Evolutionary conservation across 768 basidiomycete species (phyloP).

Genomic region (Clavulina sp.): DNA sequence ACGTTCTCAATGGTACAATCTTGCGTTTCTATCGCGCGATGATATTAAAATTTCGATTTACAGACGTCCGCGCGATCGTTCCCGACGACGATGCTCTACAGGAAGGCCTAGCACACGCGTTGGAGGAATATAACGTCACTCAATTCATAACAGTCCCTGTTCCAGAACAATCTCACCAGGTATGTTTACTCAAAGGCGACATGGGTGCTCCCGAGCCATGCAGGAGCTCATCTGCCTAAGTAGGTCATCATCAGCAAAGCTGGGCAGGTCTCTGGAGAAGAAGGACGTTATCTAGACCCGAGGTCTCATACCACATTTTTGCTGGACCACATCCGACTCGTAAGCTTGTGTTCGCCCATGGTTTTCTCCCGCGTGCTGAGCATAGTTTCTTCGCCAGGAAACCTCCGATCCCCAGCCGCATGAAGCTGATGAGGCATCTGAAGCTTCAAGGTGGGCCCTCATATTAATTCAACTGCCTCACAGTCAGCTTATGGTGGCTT

Average conservation of each 20-base stretch:
- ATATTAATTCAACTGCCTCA: background rate
- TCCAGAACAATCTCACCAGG: conserved; percentile 60
- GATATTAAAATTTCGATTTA: conserved; percentile 6
- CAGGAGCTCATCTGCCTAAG: too few species aligned
- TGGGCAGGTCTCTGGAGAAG: conserved; percentile 30
- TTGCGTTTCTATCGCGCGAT: background rate
- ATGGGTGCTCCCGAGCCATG: too few species aligned
- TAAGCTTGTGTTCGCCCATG: conserved; percentile 22
- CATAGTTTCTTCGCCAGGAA: conserved; percentile 32
- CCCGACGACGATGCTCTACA: conserved; percentile 73
- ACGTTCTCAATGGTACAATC: conserved; percentile 60
- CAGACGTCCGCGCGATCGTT: conserved; percentile 84
- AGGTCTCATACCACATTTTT: conserved; percentile 57
- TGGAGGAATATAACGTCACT: conserved; percentile 70
- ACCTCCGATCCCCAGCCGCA: conserved; percentile 52
- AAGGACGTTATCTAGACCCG: conserved; percentile 53
- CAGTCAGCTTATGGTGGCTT: background rate
- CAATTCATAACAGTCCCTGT: conserved; percentile 82
- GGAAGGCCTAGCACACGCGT: conserved; percentile 53
- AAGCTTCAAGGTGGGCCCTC: conserved; percentile 52
- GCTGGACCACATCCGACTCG: conserved; percentile 76
- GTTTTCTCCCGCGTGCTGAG: background rate
- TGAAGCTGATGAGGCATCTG: conserved; percentile 44
- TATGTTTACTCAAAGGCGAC: conserved; percentile 17
- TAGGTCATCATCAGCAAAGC: conserved; percentile 73